A percentile compares a stretch with the other conserved stretches of the same genome.
Evolutionary conservation across 495 filamentous ascomycete genomes (phyloP).

Genomic region (Penicillium silybi): DNA sequence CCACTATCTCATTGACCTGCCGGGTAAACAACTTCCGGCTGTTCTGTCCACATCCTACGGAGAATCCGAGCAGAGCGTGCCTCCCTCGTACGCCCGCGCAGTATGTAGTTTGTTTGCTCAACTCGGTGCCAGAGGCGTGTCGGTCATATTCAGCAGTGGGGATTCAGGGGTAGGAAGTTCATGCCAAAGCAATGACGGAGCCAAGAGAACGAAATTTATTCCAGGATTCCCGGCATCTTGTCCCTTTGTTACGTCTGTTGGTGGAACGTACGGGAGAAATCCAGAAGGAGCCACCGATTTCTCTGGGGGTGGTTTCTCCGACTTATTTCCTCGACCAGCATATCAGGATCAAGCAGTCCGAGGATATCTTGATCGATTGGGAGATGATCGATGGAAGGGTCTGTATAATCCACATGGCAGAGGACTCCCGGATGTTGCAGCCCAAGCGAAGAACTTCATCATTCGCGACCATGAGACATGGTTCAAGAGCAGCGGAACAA

Average conservation of each 20-base stretch:
- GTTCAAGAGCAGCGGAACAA: conserved; percentile 37
- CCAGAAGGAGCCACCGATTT: conserved; percentile 54
- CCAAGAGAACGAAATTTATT: conserved; percentile 55
- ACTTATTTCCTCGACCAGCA: conserved; percentile 57
- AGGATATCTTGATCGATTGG: conserved; percentile 47
- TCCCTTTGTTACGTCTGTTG: conserved; percentile 76
- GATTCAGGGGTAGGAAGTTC: conserved; percentile 59
- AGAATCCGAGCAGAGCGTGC: conserved; percentile 45
- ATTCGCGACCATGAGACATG: conserved; percentile 37
- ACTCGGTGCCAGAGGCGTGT: conserved; percentile 67
- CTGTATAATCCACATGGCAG: conserved; percentile 59
- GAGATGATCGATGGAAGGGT: conserved; percentile 33
- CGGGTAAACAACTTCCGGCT: conserved; percentile 63
- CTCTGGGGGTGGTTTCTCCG: conserved; percentile 68
- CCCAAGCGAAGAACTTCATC: conserved; percentile 43
- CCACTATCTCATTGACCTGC: conserved; percentile 57
- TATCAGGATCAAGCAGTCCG: conserved; percentile 61
- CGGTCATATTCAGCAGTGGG: conserved; percentile 69
- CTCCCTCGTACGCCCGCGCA: conserved; percentile 55
- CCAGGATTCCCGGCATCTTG: conserved; percentile 74
- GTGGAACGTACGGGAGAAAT: conserved; percentile 56
- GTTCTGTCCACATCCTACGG: conserved; percentile 72
- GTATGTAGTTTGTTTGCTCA: conserved; percentile 72
- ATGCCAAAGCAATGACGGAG: conserved; percentile 66
- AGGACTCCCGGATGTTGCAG: conserved; percentile 69